Evolutionary conservation across 2,329 filamentous ascomycete species (phyloP).

Genomic region (Penicillium brasilianum): DNA sequence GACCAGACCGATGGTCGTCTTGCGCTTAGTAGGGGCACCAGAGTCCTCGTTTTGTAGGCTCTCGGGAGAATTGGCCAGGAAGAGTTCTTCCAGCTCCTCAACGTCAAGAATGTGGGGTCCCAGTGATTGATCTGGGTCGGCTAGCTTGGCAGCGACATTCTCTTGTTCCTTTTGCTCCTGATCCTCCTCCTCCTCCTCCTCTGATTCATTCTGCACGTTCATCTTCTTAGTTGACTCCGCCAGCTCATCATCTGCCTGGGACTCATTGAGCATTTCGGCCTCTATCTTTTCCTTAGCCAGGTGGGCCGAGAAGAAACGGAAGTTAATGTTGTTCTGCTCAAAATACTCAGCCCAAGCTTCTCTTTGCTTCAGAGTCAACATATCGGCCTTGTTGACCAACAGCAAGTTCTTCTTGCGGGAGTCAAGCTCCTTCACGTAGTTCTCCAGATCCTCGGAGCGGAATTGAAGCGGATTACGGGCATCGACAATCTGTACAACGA

Average conservation of each 20-base stretch:
- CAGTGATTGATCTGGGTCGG: constrained; percentile 46
- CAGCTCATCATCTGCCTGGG: constrained; percentile 51
- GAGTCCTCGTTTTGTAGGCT: constrained; percentile 53
- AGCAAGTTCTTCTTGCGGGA: constrained; percentile 86
- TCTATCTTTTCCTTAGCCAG: constrained; percentile 90
- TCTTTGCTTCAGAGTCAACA: constrained; percentile 90
- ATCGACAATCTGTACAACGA: constrained; percentile 98
- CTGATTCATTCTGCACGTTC: constrained; percentile 50
- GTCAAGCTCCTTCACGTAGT: constrained; percentile 92
- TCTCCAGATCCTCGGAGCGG: constrained; percentile 89
- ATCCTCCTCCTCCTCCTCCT: constrained; percentile 41
- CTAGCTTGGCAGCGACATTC: constrained; percentile 24
- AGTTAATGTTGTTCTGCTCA: constrained; percentile 77
- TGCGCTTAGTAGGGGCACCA: constrained; percentile 57
- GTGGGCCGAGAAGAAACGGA: constrained; percentile 94
- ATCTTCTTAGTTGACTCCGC: constrained; percentile 53
- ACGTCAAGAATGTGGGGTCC: constrained; percentile 82
- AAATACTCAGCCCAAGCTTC: constrained; percentile 86
- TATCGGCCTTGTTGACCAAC: constrained; percentile 97
- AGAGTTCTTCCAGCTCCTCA: constrained; percentile 88
- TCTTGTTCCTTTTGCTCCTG: constrained; percentile 30
- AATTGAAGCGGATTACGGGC: constrained; percentile 93
- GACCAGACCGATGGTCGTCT: constrained; percentile 89
- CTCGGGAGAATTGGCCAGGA: constrained; percentile 74
- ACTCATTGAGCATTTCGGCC: constrained; percentile 61